Conservation (phyloP, 768 basidiomycete species). For the Cyclocybe cylindracea region DNA sequence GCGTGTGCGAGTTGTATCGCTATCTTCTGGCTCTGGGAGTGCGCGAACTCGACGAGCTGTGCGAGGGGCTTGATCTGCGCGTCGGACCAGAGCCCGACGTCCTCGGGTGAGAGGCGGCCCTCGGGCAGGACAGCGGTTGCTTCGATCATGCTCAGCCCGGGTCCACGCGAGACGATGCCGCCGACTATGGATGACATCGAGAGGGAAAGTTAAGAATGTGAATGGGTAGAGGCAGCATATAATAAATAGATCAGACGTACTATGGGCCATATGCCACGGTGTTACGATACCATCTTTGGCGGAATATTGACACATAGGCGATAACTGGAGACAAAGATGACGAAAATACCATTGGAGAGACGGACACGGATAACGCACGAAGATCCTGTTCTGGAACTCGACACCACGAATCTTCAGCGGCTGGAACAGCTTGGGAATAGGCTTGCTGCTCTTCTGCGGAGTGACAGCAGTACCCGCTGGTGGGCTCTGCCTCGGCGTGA, state of each 20-base stretch:
- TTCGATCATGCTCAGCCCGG: constrained; percentile 60
- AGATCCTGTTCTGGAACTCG: constrained; percentile 53
- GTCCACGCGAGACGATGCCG: constrained; percentile 45
- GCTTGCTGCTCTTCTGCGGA: background rate
- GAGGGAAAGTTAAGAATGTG: background rate
- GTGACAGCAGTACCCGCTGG: no score
- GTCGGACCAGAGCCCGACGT: constrained; percentile 59
- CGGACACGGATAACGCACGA: constrained; percentile 27
- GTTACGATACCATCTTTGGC: constrained; percentile 49
- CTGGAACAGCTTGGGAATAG: constrained; percentile 39
- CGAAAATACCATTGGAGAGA: background rate
- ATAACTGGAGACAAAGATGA: constrained; percentile 31
- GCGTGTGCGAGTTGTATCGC: constrained; percentile 76
- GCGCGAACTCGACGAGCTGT: constrained; percentile 54
- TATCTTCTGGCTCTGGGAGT: constrained; percentile 65
- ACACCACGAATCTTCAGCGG: constrained; percentile 53
- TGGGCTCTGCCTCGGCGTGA: no score
- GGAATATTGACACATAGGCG: constrained; percentile 62
- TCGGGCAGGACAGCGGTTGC: constrained; percentile 56
- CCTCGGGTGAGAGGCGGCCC: constrained; percentile 61
- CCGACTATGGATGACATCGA: constrained; percentile 32
- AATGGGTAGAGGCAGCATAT: no score
- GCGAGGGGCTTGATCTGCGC: constrained; percentile 25
- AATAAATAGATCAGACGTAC: no score
- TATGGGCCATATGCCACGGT: constrained; percentile 57